phyloP scores from a whole-genome alignment of 2,329 filamentous ascomycete species.

The Xylaria arbuscula region DNA sequence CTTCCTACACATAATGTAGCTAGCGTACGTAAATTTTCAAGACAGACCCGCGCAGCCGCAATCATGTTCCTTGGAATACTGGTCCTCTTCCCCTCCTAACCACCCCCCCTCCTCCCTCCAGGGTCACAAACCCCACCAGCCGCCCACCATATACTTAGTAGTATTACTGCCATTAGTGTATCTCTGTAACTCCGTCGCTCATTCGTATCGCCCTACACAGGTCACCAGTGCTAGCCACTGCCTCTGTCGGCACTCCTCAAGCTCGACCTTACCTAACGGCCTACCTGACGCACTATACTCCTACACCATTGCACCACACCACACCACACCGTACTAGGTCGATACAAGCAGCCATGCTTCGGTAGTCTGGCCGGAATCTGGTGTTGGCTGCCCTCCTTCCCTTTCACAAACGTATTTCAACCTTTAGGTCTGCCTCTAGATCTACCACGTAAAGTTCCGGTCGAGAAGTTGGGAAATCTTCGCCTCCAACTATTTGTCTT shows the following conservation, averaged over 20 bases:
- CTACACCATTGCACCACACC: background rate
- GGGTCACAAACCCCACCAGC: conserved; percentile 20
- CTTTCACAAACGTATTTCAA: conserved; percentile 12
- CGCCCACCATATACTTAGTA: conserved; percentile 5
- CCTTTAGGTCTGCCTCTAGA: background rate
- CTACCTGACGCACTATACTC: conserved; percentile 22
- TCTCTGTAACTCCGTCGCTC: background rate
- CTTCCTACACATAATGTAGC: background rate
- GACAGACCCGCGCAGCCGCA: conserved; percentile 19
- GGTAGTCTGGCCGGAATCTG: conserved; percentile 26
- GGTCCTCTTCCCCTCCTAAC: conserved; percentile 1
- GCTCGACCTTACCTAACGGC: background rate
- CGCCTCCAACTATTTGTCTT: background rate
- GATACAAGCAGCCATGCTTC: conserved; percentile 25
- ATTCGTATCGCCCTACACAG: background rate
- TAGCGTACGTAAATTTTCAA: conserved; percentile 33
- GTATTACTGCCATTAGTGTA: background rate
- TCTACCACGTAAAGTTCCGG: background rate
- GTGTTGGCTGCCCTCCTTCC: conserved; percentile 20
- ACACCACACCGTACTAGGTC: background rate
- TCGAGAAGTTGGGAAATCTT: background rate
- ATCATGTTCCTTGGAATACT: conserved; percentile 16
- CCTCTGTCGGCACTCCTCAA: too few species aligned
- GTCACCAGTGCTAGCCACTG: background rate
- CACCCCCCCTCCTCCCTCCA: background rate